Evolutionary conservation across 129 eudicot genomes (phyloP).

Genomic region (Flaveria sonorensis): DNA sequence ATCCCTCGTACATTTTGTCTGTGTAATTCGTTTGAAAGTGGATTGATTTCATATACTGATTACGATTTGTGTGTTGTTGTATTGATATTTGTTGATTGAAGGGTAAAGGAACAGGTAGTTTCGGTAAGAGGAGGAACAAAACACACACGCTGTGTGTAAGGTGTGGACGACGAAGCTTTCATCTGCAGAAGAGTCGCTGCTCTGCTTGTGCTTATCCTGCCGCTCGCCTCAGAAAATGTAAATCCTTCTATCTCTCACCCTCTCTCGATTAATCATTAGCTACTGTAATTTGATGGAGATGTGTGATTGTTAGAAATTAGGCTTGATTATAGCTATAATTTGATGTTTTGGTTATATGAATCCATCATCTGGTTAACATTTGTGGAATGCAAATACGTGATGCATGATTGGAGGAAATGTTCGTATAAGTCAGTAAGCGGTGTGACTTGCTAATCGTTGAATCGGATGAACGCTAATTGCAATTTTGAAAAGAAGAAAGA

Average conservation of each 20-base stretch:
- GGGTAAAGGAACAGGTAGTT: constrained; percentile 86
- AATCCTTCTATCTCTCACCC: not conserved
- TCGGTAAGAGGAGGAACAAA: constrained; percentile 84
- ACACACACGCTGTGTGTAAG: constrained; percentile 81
- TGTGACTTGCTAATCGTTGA: too few relatives aligned
- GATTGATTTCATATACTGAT: not conserved
- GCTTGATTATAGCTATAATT: not conserved
- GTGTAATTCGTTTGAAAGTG: not conserved
- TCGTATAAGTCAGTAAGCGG: too few relatives aligned
- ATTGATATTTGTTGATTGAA: constrained; percentile 1
- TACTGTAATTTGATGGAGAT: not conserved
- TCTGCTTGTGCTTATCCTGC: constrained; percentile 83
- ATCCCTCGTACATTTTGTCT: not conserved
- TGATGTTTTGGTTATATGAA: not conserved
- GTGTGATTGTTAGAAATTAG: not conserved
- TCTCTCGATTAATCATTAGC: not conserved
- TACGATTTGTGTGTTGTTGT: not conserved
- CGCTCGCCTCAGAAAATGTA: constrained; percentile 74
- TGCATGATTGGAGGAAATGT: too few relatives aligned
- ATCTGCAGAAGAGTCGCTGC: constrained; percentile 78
- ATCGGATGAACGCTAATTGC: too few relatives aligned
- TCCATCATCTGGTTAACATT: not conserved
- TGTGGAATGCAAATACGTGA: not conserved
- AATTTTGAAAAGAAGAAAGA: too few relatives aligned
- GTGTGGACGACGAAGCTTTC: constrained; percentile 80